Conservation (phyloP, 371 early-diverging fungal genomes). For the Mortierella sp. region DNA sequence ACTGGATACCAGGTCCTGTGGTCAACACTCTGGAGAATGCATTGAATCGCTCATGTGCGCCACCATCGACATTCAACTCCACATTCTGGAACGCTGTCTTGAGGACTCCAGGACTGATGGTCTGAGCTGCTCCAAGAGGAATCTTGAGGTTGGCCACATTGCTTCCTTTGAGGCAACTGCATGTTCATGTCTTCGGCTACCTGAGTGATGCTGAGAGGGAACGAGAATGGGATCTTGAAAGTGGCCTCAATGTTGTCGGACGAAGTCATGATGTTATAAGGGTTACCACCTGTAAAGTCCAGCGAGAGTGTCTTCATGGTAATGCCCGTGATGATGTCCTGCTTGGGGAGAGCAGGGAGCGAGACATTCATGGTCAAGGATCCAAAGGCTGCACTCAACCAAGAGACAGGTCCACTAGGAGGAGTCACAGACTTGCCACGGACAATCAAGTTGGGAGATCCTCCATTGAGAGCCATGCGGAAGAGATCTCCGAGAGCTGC, state of each 20-base stretch:
- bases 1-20: constrained; percentile 52
- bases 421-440: constrained; percentile 63
- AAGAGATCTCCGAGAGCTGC: constrained; percentile 62
- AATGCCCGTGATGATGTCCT: constrained; percentile 58
- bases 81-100: constrained; percentile 54
- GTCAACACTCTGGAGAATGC: constrained; percentile 60
- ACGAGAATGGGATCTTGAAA: constrained; percentile 65
- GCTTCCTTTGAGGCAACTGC: constrained; percentile 45
- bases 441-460: constrained; percentile 55
- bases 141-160: constrained; percentile 58
- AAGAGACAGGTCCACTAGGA: constrained; percentile 60
- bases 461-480: constrained; percentile 59
- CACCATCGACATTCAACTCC: constrained; percentile 54
- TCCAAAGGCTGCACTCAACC: constrained; percentile 65
- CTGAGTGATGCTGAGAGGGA: constrained; percentile 60
- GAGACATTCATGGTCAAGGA: constrained; percentile 60
- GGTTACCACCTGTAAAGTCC: constrained; percentile 61
- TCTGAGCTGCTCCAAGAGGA: constrained; percentile 58
- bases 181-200: constrained; percentile 59
- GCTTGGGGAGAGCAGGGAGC: constrained; percentile 58
- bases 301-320: constrained; percentile 60
- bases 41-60: constrained; percentile 53
- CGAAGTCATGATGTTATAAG: constrained; percentile 59
- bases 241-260: constrained; percentile 61
- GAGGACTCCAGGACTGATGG: constrained; percentile 54